phyloP scores from a whole-genome alignment of 768 basidiomycete species.

The Tulasnella sp. region DNA sequence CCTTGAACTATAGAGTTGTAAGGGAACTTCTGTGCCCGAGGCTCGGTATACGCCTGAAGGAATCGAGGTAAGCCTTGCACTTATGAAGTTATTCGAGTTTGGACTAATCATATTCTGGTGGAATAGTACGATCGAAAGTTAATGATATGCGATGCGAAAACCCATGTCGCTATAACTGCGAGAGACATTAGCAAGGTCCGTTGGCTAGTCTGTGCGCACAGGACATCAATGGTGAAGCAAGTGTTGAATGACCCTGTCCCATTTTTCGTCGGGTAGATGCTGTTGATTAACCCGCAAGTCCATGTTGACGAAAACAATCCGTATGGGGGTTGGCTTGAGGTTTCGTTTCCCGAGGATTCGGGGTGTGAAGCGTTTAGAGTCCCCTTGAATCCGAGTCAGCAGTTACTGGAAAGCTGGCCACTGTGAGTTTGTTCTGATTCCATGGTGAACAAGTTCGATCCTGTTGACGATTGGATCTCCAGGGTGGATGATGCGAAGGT shows the following conservation, averaged over 20 bases:
- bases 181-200: constrained; percentile 48
- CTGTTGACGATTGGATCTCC: background rate
- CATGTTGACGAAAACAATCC: constrained; percentile 34
- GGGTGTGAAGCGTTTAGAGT: constrained; percentile 46
- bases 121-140: constrained; percentile 56
- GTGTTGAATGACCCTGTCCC: background rate
- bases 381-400: constrained; percentile 43
- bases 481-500: constrained; percentile 46
- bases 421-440: constrained; percentile 32
- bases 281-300: constrained; percentile 50
- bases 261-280: constrained; percentile 36
- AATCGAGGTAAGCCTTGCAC: constrained; percentile 39
- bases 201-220: background rate
- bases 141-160: constrained; percentile 50
- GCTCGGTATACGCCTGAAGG: constrained; percentile 49
- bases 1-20: constrained; percentile 44
- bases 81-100: background rate
- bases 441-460: constrained; percentile 4
- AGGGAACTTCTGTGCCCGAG: constrained; percentile 46
- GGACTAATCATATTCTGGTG: background rate
- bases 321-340: constrained; percentile 37
- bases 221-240: background rate
- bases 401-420: constrained; percentile 41
- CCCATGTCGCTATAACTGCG: constrained; percentile 49
- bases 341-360: constrained; percentile 49